A percentile compares a stretch with the other conserved stretches of the same genome.
Evolutionary conservation across 169 alveolate species (phyloP).

Genomic region (Plasmodium ovale): DNA sequence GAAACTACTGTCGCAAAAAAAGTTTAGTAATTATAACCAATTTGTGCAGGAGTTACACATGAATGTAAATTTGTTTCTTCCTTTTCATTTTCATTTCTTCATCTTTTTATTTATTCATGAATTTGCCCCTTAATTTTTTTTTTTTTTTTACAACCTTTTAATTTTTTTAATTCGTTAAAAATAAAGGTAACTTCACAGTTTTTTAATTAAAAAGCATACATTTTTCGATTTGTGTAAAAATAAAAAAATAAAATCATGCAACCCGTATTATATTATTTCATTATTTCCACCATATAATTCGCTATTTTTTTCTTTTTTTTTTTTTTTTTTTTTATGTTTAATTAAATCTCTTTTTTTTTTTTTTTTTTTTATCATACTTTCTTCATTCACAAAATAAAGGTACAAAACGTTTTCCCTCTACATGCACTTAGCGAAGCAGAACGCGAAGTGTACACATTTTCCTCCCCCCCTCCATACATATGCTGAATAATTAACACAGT

Average conservation of each 20-base stretch:
- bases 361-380: too few relatives aligned
- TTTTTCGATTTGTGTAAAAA: neutral
- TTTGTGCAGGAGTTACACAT: neutral
- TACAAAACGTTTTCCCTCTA: too few relatives aligned
- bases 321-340: neutral
- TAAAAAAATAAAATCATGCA: neutral
- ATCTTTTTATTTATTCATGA: too few relatives aligned
- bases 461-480: too few relatives aligned
- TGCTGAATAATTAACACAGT: neutral
- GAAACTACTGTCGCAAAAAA: neutral
- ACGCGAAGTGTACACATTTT: too few relatives aligned
- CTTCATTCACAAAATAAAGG: too few relatives aligned
- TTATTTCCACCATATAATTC: neutral
- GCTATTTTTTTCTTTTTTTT: neutral
- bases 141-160: too few relatives aligned
- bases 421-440: too few relatives aligned
- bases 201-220: too few relatives aligned
- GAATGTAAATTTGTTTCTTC: neutral
- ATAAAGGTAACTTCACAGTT: too few relatives aligned
- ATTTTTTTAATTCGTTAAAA: neutral
- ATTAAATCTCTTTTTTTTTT: neutral
- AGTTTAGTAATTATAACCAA: neutral
- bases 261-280: neutral
- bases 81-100: neutral
- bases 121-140: too few relatives aligned